These are phyloP conservation scores for Phytophthora pinifolia DNA, from an alignment of 352 stramenopile genomes.

Conservation along the genomic window DNA sequence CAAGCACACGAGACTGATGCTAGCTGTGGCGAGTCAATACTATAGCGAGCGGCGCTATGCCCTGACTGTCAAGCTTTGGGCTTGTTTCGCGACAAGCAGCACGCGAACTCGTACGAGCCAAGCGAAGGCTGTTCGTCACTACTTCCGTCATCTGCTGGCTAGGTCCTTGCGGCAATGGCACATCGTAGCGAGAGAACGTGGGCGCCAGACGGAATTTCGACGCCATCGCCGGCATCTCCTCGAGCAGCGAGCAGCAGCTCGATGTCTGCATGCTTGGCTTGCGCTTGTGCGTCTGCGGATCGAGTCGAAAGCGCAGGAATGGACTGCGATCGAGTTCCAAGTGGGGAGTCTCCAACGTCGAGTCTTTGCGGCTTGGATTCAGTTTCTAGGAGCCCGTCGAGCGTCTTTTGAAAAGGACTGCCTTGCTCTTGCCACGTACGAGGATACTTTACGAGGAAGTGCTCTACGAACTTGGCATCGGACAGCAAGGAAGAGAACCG, in stretches of 20 bases:
- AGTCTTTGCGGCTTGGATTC: conserved; percentile 18
- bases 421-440: conserved; percentile 5
- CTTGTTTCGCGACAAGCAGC: conserved; percentile 1
- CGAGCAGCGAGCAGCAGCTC: background rate
- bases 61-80: conserved; percentile 18
- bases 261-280: conserved; percentile 17
- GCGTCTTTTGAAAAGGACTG: conserved; percentile 3
- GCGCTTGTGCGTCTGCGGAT: background rate
- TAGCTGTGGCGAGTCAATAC: conserved; percentile 19
- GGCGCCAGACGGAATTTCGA: conserved; percentile 22
- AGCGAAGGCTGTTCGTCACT: conserved; percentile 29
- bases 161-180: conserved; percentile 35
- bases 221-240: conserved; percentile 10
- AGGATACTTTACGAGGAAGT: conserved; percentile 8
- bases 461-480: conserved; percentile 11
- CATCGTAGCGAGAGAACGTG: conserved; percentile 11
- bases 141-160: conserved; percentile 29
- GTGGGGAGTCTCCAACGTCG: conserved; percentile 10
- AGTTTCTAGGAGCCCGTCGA: conserved; percentile 2
- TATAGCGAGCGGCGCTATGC: conserved; percentile 20
- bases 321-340: conserved; percentile 19
- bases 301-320: conserved; percentile 7
- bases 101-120: background rate
- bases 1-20: conserved; percentile 2
- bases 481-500: background rate